Conservation (phyloP, 2,329 filamentous ascomycete genomes). For the Diaporthe ampelina region DNA sequence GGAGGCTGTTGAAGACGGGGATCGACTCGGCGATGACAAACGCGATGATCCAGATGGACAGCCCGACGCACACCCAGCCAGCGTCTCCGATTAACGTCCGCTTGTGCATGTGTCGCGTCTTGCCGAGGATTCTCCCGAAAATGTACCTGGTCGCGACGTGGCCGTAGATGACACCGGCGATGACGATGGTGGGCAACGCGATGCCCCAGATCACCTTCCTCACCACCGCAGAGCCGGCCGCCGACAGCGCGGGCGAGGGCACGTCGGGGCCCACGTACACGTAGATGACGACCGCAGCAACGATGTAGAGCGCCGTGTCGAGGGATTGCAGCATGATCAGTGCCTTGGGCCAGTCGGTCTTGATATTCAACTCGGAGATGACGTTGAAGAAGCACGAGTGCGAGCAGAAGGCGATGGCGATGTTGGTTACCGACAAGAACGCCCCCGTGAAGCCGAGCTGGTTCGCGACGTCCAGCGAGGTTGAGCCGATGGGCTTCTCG, state of each 20-base stretch:
- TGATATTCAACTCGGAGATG: conserved; percentile 74
- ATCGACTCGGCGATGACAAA: conserved; percentile 79
- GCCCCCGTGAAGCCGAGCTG: conserved; percentile 64
- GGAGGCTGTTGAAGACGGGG: conserved; percentile 76
- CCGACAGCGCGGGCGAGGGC: conserved; percentile 75
- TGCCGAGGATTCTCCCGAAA: conserved; percentile 73
- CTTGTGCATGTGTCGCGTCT: conserved; percentile 68
- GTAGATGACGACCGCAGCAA: conserved; percentile 77
- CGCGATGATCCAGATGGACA: conserved; percentile 69
- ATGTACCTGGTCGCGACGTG: conserved; percentile 77
- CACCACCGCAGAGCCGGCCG: conserved; percentile 65
- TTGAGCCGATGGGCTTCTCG: conserved; percentile 53
- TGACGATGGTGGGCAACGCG: conserved; percentile 77
- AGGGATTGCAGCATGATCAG: conserved; percentile 66
- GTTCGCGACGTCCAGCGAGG: conserved; percentile 50
- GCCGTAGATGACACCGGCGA: conserved; percentile 79
- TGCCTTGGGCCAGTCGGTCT: conserved; percentile 57
- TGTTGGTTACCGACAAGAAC: conserved; percentile 73
- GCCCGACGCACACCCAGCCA: conserved; percentile 71
- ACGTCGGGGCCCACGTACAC: conserved; percentile 73
- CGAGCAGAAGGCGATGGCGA: conserved; percentile 76
- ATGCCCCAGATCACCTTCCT: conserved; percentile 77
- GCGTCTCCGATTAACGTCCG: conserved; percentile 64
- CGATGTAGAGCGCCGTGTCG: conserved; percentile 73
- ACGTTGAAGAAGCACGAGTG: conserved; percentile 79